Percentiles rank a stretch among this genome's conserved stretches.
These are phyloP conservation scores for Cytospora schulzeri DNA, from an alignment of 2,329 filamentous ascomycete genomes.

Conservation along the genomic window DNA sequence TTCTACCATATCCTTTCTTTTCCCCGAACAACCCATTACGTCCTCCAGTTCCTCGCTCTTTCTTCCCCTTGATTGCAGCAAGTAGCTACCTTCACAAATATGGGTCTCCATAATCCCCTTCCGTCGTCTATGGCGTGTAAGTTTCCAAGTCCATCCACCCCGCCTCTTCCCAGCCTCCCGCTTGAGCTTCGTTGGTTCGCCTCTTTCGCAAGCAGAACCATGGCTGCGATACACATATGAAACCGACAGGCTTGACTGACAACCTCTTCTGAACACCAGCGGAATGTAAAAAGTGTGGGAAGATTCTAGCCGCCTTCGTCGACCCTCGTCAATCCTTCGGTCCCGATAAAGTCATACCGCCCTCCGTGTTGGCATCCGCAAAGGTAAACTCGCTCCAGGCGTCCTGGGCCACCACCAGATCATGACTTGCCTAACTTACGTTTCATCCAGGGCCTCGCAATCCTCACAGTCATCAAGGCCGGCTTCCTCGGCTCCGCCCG, in stretches of 20 bases:
- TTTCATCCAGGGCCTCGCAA: constrained; percentile 66
- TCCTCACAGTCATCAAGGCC: constrained; percentile 84
- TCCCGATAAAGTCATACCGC: constrained; percentile 96
- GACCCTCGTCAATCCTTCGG: constrained; percentile 92
- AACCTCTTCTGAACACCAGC: constrained; percentile 54
- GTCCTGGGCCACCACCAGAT: constrained; percentile 1
- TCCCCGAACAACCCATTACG: neutral
- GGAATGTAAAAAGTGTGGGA: constrained; percentile 96
- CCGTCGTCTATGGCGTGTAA: constrained; percentile 70
- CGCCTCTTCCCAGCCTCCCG: constrained; percentile 3
- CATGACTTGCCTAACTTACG: neutral
- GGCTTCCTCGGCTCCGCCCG: constrained; percentile 82
- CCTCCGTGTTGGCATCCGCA: constrained; percentile 82
- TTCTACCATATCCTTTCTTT: neutral
- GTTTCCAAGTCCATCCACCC: constrained; percentile 39
- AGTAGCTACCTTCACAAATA: constrained; percentile 34
- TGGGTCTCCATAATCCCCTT: constrained; percentile 69
- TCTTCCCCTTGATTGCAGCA: neutral
- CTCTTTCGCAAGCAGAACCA: neutral
- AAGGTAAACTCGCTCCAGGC: constrained; percentile 60
- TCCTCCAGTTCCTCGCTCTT: neutral
- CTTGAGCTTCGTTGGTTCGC: neutral
- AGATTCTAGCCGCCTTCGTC: constrained; percentile 92
- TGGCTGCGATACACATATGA: neutral
- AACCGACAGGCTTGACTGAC: constrained; percentile 13